Percentiles rank a stretch among this genome's conserved stretches.
Evolutionary conservation across 1,284 basidiomycete species (phyloP).

Genomic region (Grifola frondosa): DNA sequence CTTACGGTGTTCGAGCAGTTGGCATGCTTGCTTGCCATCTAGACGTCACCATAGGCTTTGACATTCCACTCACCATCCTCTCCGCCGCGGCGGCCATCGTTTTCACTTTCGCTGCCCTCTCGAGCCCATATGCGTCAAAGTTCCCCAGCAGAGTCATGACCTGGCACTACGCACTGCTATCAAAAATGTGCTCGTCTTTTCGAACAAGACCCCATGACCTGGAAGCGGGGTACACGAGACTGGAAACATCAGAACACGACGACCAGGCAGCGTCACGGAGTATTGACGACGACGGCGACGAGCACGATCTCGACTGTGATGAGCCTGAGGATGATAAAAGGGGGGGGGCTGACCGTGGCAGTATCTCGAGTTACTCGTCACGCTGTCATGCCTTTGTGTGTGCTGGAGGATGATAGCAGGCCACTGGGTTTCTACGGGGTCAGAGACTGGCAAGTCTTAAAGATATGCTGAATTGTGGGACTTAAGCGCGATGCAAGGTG

Average conservation of each 20-base stretch:
- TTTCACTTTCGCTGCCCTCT: constrained; percentile 31
- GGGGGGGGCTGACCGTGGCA: no score
- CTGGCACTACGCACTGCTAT: constrained; percentile 1
- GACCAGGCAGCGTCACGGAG: neutral
- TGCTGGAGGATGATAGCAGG: constrained; percentile 64
- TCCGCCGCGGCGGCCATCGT: constrained; percentile 31
- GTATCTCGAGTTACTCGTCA: no score
- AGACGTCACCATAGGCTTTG: constrained; percentile 28
- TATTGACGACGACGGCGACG: constrained; percentile 5
- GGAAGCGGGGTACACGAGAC: constrained; percentile 9
- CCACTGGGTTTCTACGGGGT: constrained; percentile 76
- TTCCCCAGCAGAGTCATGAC: constrained; percentile 12
- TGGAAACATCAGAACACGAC: constrained; percentile 1
- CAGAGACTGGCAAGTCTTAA: constrained; percentile 68
- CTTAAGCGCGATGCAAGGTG: no score
- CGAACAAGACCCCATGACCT: no score
- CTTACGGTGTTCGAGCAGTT: constrained; percentile 14
- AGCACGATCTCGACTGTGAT: constrained; percentile 4
- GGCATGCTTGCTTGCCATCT: constrained; percentile 34
- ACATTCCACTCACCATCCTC: constrained; percentile 27
- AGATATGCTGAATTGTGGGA: constrained; percentile 46
- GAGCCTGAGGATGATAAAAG: neutral
- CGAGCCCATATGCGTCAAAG: constrained; percentile 24
- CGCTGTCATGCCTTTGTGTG: constrained; percentile 49
- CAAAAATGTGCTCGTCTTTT: neutral